Conservation (phyloP, 2,329 filamentous ascomycete species). For the Fusarium subglutinans region DNA sequence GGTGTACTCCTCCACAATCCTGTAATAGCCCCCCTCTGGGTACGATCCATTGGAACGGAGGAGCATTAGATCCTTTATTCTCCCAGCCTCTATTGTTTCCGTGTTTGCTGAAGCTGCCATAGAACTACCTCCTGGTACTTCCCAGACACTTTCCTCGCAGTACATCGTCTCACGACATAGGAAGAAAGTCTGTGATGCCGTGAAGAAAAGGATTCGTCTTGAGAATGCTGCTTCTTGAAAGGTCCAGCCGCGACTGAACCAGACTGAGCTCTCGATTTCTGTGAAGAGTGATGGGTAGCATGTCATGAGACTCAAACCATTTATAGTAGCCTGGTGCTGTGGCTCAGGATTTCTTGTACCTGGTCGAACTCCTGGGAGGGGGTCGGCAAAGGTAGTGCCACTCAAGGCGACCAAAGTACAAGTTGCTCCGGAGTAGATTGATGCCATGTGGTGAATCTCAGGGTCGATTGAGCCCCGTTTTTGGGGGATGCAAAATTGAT, state of each 20-base stretch:
- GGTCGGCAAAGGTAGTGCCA: background rate
- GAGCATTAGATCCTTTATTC: background rate
- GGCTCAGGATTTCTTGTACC: background rate
- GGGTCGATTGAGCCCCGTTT: background rate
- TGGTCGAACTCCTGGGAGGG: fast-evolving
- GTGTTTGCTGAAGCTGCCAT: background rate
- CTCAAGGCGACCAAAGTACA: background rate
- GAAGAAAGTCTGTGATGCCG: background rate
- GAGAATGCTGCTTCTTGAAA: background rate
- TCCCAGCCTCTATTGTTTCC: background rate
- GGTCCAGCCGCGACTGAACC: background rate
- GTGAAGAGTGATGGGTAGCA: background rate
- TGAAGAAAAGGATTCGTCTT: fast-evolving
- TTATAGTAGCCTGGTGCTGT: background rate
- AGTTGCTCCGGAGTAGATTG: background rate
- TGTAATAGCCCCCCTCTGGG: background rate
- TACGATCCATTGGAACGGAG: background rate
- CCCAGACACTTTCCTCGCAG: background rate
- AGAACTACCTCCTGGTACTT: background rate
- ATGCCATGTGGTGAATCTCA: background rate
- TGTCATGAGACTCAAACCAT: background rate
- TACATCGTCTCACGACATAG: background rate
- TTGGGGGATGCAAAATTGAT: background rate
- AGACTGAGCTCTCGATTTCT: background rate
- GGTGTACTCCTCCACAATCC: background rate